Evolutionary conservation across 1,139 yeast genomes (phyloP).

Genomic region (Blastobotrys capitulatus): DNA sequence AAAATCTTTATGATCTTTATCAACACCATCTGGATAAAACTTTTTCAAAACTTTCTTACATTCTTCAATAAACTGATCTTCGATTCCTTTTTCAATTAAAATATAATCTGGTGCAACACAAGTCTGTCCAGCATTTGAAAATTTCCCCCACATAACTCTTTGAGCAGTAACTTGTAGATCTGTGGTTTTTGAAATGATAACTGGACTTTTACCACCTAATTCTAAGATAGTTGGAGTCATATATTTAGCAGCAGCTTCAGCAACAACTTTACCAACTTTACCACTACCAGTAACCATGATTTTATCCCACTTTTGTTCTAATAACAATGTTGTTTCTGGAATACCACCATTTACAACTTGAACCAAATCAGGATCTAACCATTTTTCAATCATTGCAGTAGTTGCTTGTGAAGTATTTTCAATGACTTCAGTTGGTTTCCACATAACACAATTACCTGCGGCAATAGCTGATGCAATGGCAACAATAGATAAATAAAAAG

Average conservation of each 20-base stretch:
- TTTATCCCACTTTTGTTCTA: constrained; percentile 68
- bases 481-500: constrained; percentile 55
- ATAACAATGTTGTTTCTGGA: constrained; percentile 60
- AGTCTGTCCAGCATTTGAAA: constrained; percentile 81
- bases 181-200: constrained; percentile 52
- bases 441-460: constrained; percentile 76
- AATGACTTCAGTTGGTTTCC: constrained; percentile 74
- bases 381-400: constrained; percentile 48
- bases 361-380: constrained; percentile 51
- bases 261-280: constrained; percentile 69
- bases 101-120: constrained; percentile 88
- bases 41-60: constrained; percentile 42
- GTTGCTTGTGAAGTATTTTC: constrained; percentile 58
- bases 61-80: constrained; percentile 48
- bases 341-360: constrained; percentile 70
- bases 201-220: constrained; percentile 93
- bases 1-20: constrained; percentile 37
- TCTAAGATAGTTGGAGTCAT: constrained; percentile 80
- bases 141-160: constrained; percentile 74
- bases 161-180: constrained; percentile 49
- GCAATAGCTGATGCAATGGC: constrained; percentile 82
- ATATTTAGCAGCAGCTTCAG: constrained; percentile 75
- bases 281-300: constrained; percentile 84
- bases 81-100: constrained; percentile 54
- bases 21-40: constrained; percentile 40